These are phyloP conservation scores for Pelargonium myrrhifolium DNA, from an alignment of 441 rosid genomes.

Conservation along the genomic window DNA sequence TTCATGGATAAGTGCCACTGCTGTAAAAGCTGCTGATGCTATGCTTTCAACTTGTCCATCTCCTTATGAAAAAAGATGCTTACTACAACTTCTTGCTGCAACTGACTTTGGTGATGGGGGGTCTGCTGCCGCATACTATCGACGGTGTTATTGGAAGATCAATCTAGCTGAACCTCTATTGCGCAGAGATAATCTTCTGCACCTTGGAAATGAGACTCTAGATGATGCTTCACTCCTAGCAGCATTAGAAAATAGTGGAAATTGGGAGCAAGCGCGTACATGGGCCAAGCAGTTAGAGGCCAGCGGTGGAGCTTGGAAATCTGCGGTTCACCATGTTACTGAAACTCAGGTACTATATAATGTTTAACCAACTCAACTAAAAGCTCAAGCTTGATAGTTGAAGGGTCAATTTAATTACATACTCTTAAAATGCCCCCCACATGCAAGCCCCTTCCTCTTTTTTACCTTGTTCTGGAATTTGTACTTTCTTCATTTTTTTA, in stretches of 20 bases:
- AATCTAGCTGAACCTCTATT: constrained; percentile 89
- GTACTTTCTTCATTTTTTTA: too few relatives aligned
- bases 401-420: too few relatives aligned
- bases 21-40: constrained; percentile 90
- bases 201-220: constrained; percentile 75
- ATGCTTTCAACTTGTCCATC: constrained; percentile 87
- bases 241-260: constrained; percentile 75
- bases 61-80: constrained; percentile 94
- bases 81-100: constrained; percentile 84
- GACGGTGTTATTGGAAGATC: constrained; percentile 86
- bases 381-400: too few relatives aligned
- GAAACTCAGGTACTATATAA: constrained; percentile 77
- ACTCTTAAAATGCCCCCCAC: too few relatives aligned
- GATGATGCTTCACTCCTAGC: constrained; percentile 88
- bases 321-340: constrained; percentile 80
- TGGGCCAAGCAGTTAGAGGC: constrained; percentile 98
- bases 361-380: too few relatives aligned
- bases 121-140: constrained; percentile 62
- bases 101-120: constrained; percentile 97
- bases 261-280: constrained; percentile 98
- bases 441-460: too few relatives aligned
- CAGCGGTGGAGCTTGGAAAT: constrained; percentile 83
- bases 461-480: too few relatives aligned
- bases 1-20: constrained; percentile 83
- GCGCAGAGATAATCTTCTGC: constrained; percentile 57